Percentiles rank a stretch among this genome's conserved stretches.
These are phyloP conservation scores for Pseudocercospora macadamiae DNA, from an alignment of 2,329 filamentous ascomycete species.

Conservation along the genomic window DNA sequence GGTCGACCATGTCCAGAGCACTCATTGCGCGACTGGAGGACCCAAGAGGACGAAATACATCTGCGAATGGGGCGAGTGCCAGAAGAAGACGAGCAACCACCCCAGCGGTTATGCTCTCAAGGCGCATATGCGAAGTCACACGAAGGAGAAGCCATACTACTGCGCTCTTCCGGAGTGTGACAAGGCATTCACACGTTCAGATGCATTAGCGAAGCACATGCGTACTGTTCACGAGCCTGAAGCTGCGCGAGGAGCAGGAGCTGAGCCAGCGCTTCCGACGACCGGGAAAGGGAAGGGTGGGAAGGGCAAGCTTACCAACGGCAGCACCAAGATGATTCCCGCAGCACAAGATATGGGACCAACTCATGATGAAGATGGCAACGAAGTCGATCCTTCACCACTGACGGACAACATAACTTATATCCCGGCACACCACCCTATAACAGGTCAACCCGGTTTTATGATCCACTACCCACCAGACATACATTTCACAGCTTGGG, in stretches of 20 bases:
- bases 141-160: conserved; percentile 97
- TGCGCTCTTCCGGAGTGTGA: conserved; percentile 98
- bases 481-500: conserved; percentile 65
- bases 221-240: conserved; percentile 98
- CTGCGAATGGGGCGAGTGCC: conserved; percentile 95
- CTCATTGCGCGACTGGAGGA: conserved; percentile 73
- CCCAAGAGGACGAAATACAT: conserved; percentile 93
- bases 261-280: conserved; percentile 65
- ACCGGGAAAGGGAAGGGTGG: conserved; percentile 49
- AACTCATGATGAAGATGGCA: conserved; percentile 37
- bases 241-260: conserved; percentile 69
- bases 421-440: conserved; percentile 61
- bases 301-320: conserved; percentile 47
- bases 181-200: conserved; percentile 91
- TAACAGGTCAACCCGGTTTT: conserved; percentile 55
- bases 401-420: conserved; percentile 62
- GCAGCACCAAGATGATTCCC: conserved; percentile 28
- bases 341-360: conserved; percentile 30
- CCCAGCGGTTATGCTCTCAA: conserved; percentile 94
- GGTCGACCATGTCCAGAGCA: conserved; percentile 68
- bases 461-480: conserved; percentile 58
- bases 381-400: conserved; percentile 36
- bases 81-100: conserved; percentile 84
- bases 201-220: conserved; percentile 97
- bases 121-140: conserved; percentile 97